phyloP scores from a whole-genome alignment of 1,139 yeast genomes.

The Zygoascus meyerae region DNA sequence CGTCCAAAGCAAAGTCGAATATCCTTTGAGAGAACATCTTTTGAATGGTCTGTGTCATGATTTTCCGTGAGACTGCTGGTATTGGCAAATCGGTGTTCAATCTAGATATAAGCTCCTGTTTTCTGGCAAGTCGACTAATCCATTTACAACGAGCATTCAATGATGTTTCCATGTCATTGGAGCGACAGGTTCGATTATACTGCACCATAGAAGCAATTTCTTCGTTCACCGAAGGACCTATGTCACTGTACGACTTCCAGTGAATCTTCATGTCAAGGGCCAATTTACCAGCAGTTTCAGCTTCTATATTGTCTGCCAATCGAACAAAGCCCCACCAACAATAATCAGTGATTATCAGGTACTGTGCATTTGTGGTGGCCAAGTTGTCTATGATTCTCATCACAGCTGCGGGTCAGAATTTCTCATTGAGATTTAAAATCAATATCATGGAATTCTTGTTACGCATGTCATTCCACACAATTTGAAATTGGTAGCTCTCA shows the following conservation, averaged over 20 bases:
- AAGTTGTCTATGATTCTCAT: not conserved
- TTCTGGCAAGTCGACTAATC: no score
- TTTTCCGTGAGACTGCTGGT: no score
- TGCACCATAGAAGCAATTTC: conserved; percentile 13
- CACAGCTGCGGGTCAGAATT: not conserved
- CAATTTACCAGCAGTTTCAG: not conserved
- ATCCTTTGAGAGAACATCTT: no score
- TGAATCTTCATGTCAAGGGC: conserved; percentile 1
- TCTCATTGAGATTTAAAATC: no score
- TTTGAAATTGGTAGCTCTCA: not conserved
- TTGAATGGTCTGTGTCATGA: no score
- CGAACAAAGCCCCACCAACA: conserved; percentile 20
- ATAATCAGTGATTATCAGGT: conserved; percentile 20
- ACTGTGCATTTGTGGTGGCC: not conserved
- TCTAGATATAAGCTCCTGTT: no score
- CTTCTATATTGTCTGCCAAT: not conserved
- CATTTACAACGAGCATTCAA: no score
- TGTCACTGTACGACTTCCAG: conserved; percentile 11
- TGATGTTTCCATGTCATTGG: not conserved
- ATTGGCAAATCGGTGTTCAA: no score
- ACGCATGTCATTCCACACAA: no score
- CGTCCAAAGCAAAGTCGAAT: no score
- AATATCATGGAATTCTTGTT: no score
- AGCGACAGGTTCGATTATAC: not conserved
- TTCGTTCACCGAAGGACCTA: conserved; percentile 16